phyloP scores from a whole-genome alignment of 768 basidiomycete species.

The Leccinum longicurvipes region DNA sequence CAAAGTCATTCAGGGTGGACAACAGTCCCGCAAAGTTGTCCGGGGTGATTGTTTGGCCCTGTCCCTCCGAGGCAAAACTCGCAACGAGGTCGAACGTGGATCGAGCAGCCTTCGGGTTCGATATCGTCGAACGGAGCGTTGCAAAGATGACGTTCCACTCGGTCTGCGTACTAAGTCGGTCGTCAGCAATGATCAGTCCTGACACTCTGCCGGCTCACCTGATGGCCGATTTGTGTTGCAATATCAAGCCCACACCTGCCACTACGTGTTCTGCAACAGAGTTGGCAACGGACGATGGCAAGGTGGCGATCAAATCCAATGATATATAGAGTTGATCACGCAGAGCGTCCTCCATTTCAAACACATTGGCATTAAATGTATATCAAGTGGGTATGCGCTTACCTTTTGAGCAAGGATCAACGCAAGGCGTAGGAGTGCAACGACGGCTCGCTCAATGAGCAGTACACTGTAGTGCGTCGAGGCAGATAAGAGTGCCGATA shows the following conservation, averaged over 20 bases:
- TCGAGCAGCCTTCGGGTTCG: conserved; percentile 84
- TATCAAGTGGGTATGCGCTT: conserved; percentile 17
- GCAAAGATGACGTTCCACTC: conserved; percentile 96
- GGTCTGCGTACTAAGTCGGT: conserved; percentile 66
- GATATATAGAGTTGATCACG: conserved; percentile 95
- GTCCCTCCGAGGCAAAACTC: conserved; percentile 59
- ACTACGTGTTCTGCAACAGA: conserved; percentile 91
- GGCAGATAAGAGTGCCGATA: conserved; percentile 74
- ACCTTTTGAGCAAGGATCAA: conserved; percentile 79
- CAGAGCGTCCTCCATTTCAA: conserved; percentile 56
- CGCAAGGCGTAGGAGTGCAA: conserved; percentile 82
- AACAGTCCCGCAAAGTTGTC: conserved; percentile 84
- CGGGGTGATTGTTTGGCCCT: conserved; percentile 54
- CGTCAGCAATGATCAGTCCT: conserved; percentile 2
- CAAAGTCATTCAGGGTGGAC: conserved; percentile 83
- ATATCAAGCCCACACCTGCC: conserved; percentile 73
- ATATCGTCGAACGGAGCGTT: conserved; percentile 78
- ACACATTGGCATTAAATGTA: not conserved
- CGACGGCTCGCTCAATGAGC: conserved; percentile 91
- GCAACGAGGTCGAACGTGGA: conserved; percentile 79
- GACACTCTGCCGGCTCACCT: conserved; percentile 33
- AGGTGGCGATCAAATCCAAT: conserved; percentile 80
- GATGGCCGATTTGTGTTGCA: conserved; percentile 74
- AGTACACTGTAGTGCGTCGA: conserved; percentile 84
- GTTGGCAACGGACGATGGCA: conserved; percentile 72